phyloP scores from a whole-genome alignment of 352 stramenopile genomes.

The Pythium aristosporum region DNA sequence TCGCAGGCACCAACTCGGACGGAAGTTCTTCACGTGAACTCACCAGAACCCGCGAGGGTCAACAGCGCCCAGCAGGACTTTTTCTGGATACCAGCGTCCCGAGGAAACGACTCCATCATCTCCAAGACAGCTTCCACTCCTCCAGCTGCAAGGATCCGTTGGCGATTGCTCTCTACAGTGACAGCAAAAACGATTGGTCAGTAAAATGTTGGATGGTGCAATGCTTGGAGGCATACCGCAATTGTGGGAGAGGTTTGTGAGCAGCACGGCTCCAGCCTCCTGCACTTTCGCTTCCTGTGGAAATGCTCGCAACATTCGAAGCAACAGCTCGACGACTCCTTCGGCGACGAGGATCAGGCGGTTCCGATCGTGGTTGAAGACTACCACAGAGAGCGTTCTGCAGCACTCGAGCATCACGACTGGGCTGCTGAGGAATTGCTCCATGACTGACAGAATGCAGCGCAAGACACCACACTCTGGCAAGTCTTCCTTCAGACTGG shows the following conservation, averaged over 20 bases:
- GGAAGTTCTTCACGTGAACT: background rate
- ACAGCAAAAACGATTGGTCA: constrained; percentile 12
- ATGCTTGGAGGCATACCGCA: constrained; percentile 37
- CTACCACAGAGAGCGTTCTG: constrained; percentile 71
- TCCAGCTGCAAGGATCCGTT: constrained; percentile 63
- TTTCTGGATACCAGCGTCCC: constrained; percentile 71
- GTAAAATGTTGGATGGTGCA: background rate
- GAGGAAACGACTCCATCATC: constrained; percentile 83
- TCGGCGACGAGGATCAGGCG: constrained; percentile 67
- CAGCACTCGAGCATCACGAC: constrained; percentile 78
- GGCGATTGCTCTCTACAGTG: constrained; percentile 83
- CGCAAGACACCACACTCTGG: constrained; percentile 64
- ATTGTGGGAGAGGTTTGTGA: constrained; percentile 89
- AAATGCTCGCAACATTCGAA: constrained; percentile 69
- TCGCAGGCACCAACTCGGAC: background rate
- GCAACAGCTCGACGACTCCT: constrained; percentile 50
- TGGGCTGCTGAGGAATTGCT: constrained; percentile 43
- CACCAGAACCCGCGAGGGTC: constrained; percentile 78
- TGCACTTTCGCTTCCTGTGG: constrained; percentile 58
- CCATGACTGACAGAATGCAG: constrained; percentile 60
- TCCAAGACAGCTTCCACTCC: constrained; percentile 80
- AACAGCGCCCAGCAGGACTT: constrained; percentile 81
- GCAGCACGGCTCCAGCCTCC: constrained; percentile 62
- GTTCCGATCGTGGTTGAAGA: constrained; percentile 80
- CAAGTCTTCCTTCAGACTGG: constrained; percentile 74